Conservation (phyloP, 257 asterid genomes). For the Rauvolfia tetraphylla region DNA sequence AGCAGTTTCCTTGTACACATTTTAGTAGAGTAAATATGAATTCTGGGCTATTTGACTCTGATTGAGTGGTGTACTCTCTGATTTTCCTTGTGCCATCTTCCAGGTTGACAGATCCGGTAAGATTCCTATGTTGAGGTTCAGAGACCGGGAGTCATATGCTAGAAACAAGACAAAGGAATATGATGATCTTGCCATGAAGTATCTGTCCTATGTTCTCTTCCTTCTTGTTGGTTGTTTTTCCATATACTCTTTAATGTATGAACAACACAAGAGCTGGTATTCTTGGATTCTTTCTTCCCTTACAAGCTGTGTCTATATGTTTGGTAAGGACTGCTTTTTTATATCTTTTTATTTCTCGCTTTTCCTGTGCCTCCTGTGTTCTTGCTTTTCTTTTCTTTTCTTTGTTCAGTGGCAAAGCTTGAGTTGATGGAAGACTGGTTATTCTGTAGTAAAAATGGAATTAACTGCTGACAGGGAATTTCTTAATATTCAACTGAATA, state of each 20-base stretch:
- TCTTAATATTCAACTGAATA: not conserved
- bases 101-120: conserved; percentile 91
- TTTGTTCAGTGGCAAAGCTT: not conserved
- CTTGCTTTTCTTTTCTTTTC: not conserved
- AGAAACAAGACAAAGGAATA: conserved; percentile 94
- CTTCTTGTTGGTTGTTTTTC: conserved; percentile 77
- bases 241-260: conserved; percentile 82
- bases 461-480: not conserved
- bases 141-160: conserved; percentile 96
- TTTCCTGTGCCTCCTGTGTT: conserved; percentile 8
- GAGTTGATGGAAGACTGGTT: not conserved
- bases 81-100: conserved; percentile 9
- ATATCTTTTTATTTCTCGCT: not conserved
- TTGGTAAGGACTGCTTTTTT: conserved; percentile 55
- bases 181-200: conserved; percentile 97
- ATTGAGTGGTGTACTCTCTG: not conserved
- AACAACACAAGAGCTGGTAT: conserved; percentile 97
- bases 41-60: not conserved
- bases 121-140: conserved; percentile 89
- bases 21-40: conserved; percentile 10
- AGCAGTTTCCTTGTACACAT: not conserved
- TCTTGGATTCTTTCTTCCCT: conserved; percentile 96
- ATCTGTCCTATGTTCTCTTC: conserved; percentile 79
- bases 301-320: conserved; percentile 98
- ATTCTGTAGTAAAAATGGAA: not conserved